Evolutionary conservation across 257 asterid species (phyloP).

Genomic region (Nicotiana noctiflora): DNA sequence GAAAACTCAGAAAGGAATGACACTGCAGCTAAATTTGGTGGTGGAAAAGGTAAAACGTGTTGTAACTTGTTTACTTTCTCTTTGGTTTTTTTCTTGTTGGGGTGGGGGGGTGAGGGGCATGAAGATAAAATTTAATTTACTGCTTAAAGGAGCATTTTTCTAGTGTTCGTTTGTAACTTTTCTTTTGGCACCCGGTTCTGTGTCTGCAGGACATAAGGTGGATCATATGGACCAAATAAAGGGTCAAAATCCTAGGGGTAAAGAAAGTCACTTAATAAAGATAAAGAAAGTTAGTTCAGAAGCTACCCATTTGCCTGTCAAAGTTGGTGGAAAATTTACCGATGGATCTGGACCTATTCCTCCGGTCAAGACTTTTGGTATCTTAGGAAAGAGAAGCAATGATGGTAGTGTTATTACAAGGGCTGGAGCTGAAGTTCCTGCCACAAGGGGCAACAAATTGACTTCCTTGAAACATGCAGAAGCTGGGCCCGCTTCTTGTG

Average conservation of each 20-base stretch:
- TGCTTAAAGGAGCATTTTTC: not conserved
- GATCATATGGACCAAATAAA: conserved; percentile 32
- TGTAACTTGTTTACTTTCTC: not conserved
- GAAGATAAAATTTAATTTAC: not conserved
- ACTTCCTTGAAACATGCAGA: conserved; percentile 23
- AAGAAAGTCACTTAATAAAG: conserved; percentile 30
- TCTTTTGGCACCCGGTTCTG: not conserved
- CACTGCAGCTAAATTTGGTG: conserved; percentile 21
- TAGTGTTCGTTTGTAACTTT: not conserved
- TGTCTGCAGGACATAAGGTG: conserved; percentile 26
- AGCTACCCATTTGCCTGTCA: conserved; percentile 19
- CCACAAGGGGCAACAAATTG: conserved; percentile 36
- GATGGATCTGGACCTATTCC: conserved; percentile 43
- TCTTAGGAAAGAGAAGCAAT: conserved; percentile 40
- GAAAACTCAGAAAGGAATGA: conserved; percentile 22
- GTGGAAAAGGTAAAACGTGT: conserved; percentile 18
- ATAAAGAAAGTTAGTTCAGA: conserved; percentile 26
- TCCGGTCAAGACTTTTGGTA: conserved; percentile 31
- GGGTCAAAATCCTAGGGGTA: conserved; percentile 36
- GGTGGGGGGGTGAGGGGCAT: too few species aligned
- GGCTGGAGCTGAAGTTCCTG: conserved; percentile 31
- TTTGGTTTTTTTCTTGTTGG: not conserved
- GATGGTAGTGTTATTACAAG: conserved; percentile 36
- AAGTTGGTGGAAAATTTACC: conserved; percentile 25
- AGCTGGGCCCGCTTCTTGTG: conserved; percentile 30